Base-by-base conservation (phyloP, 139 green algal species). In the Prasinococcaceae sp. region DNA sequence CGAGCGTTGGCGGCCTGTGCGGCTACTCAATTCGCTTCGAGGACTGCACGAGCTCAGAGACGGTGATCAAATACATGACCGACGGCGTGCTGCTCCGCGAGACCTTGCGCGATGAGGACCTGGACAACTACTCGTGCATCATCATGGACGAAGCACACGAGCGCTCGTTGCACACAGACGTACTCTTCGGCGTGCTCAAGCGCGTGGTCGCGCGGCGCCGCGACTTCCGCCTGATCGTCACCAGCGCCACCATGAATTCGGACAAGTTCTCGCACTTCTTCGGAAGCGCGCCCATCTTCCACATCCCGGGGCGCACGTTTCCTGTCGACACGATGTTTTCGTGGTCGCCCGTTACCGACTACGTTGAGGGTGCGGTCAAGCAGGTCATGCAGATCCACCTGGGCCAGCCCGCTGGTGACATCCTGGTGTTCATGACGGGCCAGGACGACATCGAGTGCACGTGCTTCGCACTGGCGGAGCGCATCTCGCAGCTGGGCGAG, bases 341-440 rank as follows among this genome's bases (percentile, higher is more conserved):
- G 56, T 85, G 89, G 41, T 86, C 79, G 22, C 76, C 75, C 0
- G 79, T 90, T 68, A 85, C 94, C 71, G 90, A 98, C 72, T 95
- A 94, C 32, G 84, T 98, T 41, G 82, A 94, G 42, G 90, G 88
- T 28, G 90, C 88, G 0, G 83, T 97, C 3, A 96, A 96, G 75
- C 86, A 94, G 67, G 85, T 84, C 0, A 57, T 96, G 26, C 83
- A 85, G 24, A 90, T 95, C 56, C 89, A 98, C 74, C 60, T 96
- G 40, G 72, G 80, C 1, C 80, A 94, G 40, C 69, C 78, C 14
- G 63, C 69, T 1, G 86, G 85, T 0, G 90, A 98, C 72, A 94
- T 98, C 69, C 81, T 98, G 27, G 90, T 96, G 57, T 98, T 98
- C 80, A 92, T 98, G 82, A 98, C 90, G 3, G 71, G 71, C 9